phyloP scores from a whole-genome alignment of 495 filamentous ascomycete species.

The Xylaria acuta region DNA sequence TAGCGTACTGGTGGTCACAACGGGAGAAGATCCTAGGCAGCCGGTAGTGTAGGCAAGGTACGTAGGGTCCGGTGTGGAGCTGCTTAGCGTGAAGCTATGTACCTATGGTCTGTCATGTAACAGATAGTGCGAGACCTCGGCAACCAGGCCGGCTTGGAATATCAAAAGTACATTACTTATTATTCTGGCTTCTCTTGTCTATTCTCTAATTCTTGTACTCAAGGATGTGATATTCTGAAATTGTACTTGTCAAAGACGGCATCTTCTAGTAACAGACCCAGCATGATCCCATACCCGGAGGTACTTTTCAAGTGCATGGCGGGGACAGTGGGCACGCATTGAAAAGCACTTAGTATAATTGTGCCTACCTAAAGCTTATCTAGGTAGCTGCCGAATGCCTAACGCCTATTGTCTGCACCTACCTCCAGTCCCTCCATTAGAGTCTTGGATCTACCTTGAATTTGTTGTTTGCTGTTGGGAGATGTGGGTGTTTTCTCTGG shows the following conservation, averaged over 20 bases:
- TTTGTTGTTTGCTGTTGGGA: background rate
- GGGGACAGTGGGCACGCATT: background rate
- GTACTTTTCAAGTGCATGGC: background rate
- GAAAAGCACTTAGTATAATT: no score
- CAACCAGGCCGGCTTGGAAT: background rate
- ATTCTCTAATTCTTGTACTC: background rate
- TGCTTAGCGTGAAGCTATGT: background rate
- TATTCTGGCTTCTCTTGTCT: background rate
- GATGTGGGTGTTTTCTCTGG: background rate
- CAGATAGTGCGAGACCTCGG: background rate
- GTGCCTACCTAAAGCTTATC: background rate
- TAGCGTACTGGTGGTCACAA: no score
- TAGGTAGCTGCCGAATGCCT: no score
- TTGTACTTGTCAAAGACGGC: background rate
- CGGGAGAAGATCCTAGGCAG: no score
- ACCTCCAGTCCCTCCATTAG: background rate
- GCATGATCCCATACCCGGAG: no score
- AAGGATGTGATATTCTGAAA: background rate
- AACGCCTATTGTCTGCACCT: background rate
- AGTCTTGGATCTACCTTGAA: background rate
- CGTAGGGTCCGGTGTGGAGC: no score
- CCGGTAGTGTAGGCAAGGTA: no score
- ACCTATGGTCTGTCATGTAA: background rate
- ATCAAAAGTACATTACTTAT: background rate
- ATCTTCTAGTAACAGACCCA: background rate